phyloP scores from a whole-genome alignment of 495 filamentous ascomycete species.

The Glonium stellatum region DNA sequence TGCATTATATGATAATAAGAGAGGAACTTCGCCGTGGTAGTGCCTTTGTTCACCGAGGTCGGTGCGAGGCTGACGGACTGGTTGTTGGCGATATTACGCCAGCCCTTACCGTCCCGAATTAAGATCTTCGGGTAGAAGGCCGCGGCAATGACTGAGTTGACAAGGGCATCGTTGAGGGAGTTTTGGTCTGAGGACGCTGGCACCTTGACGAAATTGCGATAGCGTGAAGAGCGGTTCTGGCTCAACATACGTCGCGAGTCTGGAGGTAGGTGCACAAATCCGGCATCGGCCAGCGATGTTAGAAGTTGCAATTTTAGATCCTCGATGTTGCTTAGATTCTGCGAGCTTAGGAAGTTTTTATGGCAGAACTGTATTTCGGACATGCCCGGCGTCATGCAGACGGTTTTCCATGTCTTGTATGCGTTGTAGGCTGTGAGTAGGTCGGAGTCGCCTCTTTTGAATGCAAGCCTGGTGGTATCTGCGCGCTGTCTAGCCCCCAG shows the following conservation, averaged over 20 bases:
- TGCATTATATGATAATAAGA: constrained; percentile 97
- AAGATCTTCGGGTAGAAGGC: constrained; percentile 94
- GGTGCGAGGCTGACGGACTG: constrained; percentile 79
- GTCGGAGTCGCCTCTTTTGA: constrained; percentile 84
- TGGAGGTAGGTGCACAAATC: constrained; percentile 64
- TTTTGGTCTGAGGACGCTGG: constrained; percentile 66
- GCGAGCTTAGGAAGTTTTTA: constrained; percentile 80
- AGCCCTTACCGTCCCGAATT: constrained; percentile 77
- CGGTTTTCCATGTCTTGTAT: constrained; percentile 77
- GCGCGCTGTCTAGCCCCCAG: constrained; percentile 77
- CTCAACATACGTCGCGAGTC: constrained; percentile 61
- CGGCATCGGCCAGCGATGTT: constrained; percentile 71
- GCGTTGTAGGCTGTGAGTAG: constrained; percentile 88
- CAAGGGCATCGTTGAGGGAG: constrained; percentile 67
- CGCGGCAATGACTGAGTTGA: constrained; percentile 76
- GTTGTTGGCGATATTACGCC: constrained; percentile 85
- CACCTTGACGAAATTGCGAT: constrained; percentile 70
- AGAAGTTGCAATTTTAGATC: constrained; percentile 89
- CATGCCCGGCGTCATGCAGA: constrained; percentile 56
- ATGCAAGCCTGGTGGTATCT: constrained; percentile 65
- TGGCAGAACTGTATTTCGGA: constrained; percentile 82
- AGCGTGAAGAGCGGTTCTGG: constrained; percentile 50
- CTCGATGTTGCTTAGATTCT: constrained; percentile 83
- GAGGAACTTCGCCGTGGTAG: constrained; percentile 61
- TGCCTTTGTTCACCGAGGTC: constrained; percentile 73